Percentiles rank a stretch among this genome's conserved stretches.
phyloP scores from a whole-genome alignment of 1,284 basidiomycete species.

The Malassezia sympodialis region DNA sequence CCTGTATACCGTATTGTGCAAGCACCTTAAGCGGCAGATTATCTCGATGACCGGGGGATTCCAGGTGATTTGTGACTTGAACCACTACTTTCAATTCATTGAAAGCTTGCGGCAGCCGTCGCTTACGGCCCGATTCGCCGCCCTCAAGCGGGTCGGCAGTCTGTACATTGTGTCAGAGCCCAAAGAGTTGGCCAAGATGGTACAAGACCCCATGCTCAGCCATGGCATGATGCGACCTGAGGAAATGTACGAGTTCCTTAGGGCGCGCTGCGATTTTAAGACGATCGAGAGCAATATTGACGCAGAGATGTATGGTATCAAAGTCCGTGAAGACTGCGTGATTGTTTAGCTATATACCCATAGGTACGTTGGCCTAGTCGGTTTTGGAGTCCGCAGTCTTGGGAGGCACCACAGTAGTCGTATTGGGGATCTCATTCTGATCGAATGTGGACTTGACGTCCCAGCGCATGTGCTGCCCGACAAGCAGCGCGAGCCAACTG shows the following conservation, averaged over 20 bases:
- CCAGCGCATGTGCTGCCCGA: slow-evolving; percentile 47
- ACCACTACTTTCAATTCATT: slow-evolving; percentile 81
- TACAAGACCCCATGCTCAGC: slow-evolving; percentile 82
- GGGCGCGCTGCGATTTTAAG: slow-evolving; percentile 36
- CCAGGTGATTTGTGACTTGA: slow-evolving; percentile 89
- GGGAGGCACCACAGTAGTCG: neutral
- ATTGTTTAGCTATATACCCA: slow-evolving; percentile 21
- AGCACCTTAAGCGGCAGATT: slow-evolving; percentile 91
- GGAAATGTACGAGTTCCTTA: slow-evolving; percentile 51
- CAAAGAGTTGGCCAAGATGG: slow-evolving; percentile 86
- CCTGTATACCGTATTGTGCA: slow-evolving; percentile 78
- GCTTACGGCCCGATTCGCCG: slow-evolving; percentile 76
- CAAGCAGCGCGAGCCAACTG: slow-evolving; percentile 61
- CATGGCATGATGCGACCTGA: slow-evolving; percentile 76
- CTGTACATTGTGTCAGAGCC: slow-evolving; percentile 63
- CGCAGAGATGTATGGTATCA: slow-evolving; percentile 47
- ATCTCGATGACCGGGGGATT: slow-evolving; percentile 87
- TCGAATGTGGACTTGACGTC: neutral
- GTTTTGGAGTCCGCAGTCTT: neutral
- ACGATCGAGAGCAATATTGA: slow-evolving; percentile 41
- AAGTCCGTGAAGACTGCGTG: slow-evolving; percentile 35
- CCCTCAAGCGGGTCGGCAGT: slow-evolving; percentile 90
- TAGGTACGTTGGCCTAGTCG: neutral
- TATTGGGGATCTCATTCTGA: neutral
- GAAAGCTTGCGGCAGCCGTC: slow-evolving; percentile 53